These are phyloP conservation scores for Aureobasidium leucospermi DNA, from an alignment of 2,329 filamentous ascomycete genomes.

Conservation along the genomic window DNA sequence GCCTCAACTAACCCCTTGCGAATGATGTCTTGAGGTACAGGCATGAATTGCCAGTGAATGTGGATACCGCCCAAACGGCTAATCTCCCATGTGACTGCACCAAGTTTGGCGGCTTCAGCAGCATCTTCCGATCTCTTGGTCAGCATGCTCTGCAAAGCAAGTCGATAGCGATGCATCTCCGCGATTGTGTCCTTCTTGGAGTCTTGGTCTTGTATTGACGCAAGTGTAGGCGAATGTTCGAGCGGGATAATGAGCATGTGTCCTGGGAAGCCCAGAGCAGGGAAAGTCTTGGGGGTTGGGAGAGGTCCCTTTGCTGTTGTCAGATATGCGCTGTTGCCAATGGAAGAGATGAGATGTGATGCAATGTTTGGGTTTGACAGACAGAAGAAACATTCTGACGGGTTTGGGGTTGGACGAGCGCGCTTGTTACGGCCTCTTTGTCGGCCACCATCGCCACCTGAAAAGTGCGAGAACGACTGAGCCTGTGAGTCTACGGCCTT, in stretches of 20 bases:
- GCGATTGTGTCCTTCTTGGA: conserved; percentile 50
- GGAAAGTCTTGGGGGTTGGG: conserved; percentile 62
- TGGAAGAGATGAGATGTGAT: conserved; percentile 81
- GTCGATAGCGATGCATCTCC: conserved; percentile 80
- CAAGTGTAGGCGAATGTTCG: conserved; percentile 69
- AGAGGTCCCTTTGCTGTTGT: conserved; percentile 90
- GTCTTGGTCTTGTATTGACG: conserved; percentile 55
- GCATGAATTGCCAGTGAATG: conserved; percentile 88
- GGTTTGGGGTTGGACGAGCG: conserved; percentile 36
- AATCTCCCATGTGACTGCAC: conserved; percentile 88
- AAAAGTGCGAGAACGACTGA: conserved; percentile 48
- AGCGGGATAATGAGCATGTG: conserved; percentile 91
- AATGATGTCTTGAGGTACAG: conserved; percentile 62
- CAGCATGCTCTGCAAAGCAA: conserved; percentile 73
- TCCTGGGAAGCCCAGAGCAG: conserved; percentile 65
- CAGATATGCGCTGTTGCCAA: conserved; percentile 80
- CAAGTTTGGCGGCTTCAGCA: conserved; percentile 46
- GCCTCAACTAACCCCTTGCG: conserved; percentile 71
- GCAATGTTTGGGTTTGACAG: conserved; percentile 78
- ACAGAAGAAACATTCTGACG: conserved; percentile 89
- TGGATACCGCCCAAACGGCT: conserved; percentile 75
- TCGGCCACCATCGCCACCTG: conserved; percentile 34
- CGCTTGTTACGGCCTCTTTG: conserved; percentile 35
- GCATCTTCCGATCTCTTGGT: conserved; percentile 13
- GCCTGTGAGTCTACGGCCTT: conserved; percentile 26